Percentiles rank a stretch among this genome's conserved stretches.
Conservation (phyloP, 2,329 filamentous ascomycete species). For the Dothideomycetes sp. region DNA sequence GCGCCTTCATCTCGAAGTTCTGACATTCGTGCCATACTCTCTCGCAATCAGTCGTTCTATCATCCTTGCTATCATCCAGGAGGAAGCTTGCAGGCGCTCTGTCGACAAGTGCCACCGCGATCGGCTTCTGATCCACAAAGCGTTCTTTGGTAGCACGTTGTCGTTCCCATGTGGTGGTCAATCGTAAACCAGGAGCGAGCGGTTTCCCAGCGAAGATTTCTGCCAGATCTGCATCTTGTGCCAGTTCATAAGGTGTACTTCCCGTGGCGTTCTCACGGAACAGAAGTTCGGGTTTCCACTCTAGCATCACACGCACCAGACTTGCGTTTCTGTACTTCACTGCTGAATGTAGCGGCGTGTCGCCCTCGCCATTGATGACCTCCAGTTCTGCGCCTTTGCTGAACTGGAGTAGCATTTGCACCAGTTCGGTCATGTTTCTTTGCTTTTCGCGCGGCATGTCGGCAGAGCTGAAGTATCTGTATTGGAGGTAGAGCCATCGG, state of each 20-base stretch:
- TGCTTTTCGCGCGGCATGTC: background rate
- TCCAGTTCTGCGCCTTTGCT: constrained; percentile 40
- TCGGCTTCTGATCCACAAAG: background rate
- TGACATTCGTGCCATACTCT: too few species aligned
- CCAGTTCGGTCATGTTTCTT: background rate
- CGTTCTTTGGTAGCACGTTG: background rate
- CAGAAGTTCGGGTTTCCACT: constrained; percentile 47
- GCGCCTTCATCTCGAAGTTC: background rate
- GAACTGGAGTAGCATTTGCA: constrained; percentile 23
- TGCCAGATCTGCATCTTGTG: constrained; percentile 43
- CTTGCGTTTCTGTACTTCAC: constrained; percentile 30
- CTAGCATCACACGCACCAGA: constrained; percentile 44
- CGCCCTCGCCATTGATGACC: constrained; percentile 52
- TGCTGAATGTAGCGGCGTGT: constrained; percentile 53
- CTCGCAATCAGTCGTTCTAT: too few species aligned
- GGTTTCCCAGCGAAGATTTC: constrained; percentile 17
- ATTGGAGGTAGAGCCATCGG: constrained; percentile 8
- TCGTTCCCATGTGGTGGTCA: constrained; percentile 15
- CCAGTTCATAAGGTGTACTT: constrained; percentile 59
- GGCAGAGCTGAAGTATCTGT: background rate
- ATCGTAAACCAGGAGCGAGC: constrained; percentile 7
- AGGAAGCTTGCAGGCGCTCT: too few species aligned
- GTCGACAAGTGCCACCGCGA: background rate
- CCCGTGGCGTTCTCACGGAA: constrained; percentile 67
- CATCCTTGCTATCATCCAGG: too few species aligned